These are phyloP conservation scores for Colletotrichum gigasporum DNA, from an alignment of 2,329 filamentous ascomycete species.

Conservation along the genomic window DNA sequence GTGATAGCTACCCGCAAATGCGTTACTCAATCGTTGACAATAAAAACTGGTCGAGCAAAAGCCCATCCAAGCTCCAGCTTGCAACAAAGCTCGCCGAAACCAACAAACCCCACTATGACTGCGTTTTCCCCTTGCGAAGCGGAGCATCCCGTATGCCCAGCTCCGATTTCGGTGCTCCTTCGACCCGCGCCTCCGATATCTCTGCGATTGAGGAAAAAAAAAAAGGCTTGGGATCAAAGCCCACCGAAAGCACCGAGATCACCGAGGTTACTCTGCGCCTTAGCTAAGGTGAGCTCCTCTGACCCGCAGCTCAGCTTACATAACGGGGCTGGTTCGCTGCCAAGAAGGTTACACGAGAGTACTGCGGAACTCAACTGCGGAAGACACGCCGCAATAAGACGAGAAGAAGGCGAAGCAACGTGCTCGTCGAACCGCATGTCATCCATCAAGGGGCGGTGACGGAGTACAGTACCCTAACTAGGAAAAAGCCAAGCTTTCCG, in stretches of 20 bases:
- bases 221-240: conserved; percentile 7
- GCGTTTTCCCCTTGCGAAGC: background rate
- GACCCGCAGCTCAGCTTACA: no score
- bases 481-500: no score
- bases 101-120: conserved; percentile 16
- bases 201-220: no score
- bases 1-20: background rate
- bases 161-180: conserved; percentile 25
- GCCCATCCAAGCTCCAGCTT: background rate
- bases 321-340: no score
- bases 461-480: no score
- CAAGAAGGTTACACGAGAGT: no score
- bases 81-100: background rate
- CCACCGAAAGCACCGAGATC: conserved; percentile 11
- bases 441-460: no score
- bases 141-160: background rate
- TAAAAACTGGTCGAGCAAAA: conserved; percentile 4
- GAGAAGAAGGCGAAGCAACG: no score
- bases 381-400: no score
- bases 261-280: background rate
- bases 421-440: no score
- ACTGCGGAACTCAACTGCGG: no score
- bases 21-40: conserved; percentile 10
- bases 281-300: background rate
- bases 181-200: conserved; percentile 13